Conservation (phyloP, 805 yeast species). For the Maudiozyma saulgeensis region DNA sequence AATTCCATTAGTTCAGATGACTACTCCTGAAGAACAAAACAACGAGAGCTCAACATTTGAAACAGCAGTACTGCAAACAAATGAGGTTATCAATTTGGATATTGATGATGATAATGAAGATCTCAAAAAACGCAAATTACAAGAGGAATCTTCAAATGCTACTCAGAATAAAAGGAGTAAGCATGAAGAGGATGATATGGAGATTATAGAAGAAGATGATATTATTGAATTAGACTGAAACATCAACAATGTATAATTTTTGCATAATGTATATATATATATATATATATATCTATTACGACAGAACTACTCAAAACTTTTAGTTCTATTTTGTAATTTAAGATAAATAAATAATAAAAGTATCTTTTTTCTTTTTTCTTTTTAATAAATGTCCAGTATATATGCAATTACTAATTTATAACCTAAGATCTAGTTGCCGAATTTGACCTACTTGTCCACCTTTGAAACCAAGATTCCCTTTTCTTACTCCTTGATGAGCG, state of each 20-base stretch:
- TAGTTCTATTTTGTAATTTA: neutral
- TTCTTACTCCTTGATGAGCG: constrained; percentile 22
- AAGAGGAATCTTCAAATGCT: neutral
- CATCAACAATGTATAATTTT: neutral
- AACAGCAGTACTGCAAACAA: neutral
- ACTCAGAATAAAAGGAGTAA: neutral
- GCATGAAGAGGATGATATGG: neutral
- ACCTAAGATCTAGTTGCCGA: constrained; percentile 1
- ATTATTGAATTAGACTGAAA: constrained; percentile 1
- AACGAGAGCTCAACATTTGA: neutral
- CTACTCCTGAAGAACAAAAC: constrained; percentile 4
- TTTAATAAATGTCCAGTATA: neutral
- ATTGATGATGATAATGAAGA: constrained; percentile 1
- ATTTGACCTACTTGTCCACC: constrained; percentile 33
- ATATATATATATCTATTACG: neutral
- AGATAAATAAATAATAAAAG: neutral
- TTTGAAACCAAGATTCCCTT: constrained; percentile 38
- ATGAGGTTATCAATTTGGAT: neutral
- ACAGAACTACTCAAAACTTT: neutral
- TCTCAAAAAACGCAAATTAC: constrained; percentile 5
- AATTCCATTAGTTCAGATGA: constrained; percentile 18
- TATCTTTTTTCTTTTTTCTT: neutral
- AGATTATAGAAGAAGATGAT: constrained; percentile 4
- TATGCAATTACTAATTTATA: neutral
- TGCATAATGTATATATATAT: neutral